Percentiles rank a stretch among this genome's conserved stretches.
These are phyloP conservation scores for Penicillium sp. DNA, from an alignment of 2,329 filamentous ascomycete genomes.

Conservation along the genomic window DNA sequence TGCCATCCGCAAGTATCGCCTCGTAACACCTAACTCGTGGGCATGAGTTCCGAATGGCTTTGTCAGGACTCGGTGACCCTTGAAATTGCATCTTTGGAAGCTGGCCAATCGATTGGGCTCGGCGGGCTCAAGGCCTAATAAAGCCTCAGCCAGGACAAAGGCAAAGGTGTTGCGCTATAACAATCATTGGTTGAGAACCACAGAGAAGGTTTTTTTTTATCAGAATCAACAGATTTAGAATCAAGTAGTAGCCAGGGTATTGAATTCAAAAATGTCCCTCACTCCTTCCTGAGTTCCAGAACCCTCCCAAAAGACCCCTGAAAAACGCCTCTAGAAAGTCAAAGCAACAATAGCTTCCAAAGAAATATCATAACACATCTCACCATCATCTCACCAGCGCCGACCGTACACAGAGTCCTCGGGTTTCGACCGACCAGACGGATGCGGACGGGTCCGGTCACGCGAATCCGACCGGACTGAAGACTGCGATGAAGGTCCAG, in stretches of 20 bases:
- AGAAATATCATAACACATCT: constrained; percentile 2
- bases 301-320: no score
- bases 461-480: constrained; percentile 18
- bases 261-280: not conserved
- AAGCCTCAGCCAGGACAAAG: not conserved
- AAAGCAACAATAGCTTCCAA: not conserved
- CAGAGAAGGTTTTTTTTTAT: no score
- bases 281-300: no score
- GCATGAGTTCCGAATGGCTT: constrained; percentile 14
- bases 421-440: constrained; percentile 26
- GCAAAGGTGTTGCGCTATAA: not conserved
- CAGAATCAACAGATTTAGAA: not conserved
- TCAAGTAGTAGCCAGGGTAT: not conserved
- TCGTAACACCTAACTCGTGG: constrained; percentile 19
- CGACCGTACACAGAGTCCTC: constrained; percentile 49
- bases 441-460: constrained; percentile 20
- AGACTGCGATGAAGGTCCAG: constrained; percentile 12
- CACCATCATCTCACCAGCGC: constrained; percentile 35
- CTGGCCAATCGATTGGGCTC: not conserved
- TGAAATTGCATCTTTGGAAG: not conserved
- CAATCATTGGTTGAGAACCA: no score
- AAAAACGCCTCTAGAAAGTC: constrained; percentile 7
- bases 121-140: not conserved
- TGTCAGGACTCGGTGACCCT: not conserved
- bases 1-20: constrained; percentile 5